Evolutionary conservation across 257 asterid genomes (phyloP), one percentile per base, ranked within the genome.

Genomic region (Handroanthus guayacan): DNA sequence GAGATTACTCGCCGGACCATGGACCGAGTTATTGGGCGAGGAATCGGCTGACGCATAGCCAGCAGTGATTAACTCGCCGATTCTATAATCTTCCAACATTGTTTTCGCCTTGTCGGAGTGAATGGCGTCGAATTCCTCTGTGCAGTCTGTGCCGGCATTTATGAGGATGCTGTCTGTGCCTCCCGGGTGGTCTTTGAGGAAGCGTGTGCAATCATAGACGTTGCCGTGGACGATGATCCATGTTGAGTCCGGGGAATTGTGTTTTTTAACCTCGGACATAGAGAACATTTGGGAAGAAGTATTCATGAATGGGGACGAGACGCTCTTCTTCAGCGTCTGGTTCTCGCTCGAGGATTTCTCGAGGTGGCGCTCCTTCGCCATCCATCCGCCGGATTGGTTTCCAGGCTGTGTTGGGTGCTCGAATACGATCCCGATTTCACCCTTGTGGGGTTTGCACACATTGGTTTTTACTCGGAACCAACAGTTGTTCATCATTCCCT

Each of bases 401-500:
- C 98, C 99, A 0, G 98, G 97, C 16, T 87, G 96, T 10, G 97
- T 95, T 58, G 99, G 99, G 74, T 95, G 98, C 92, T 92, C 97
- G 74, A 95, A 95, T 7, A 95, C 84, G 10, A 95, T 89, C 18
- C 98, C 99, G 3, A 92, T 87, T 71, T 95, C 98, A 6, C 97
- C 98, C 67, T 76, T 88, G 85, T 85, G 89, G 6, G 96, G 90
- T 56, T 89, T 90, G 92, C 97, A 95, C 44, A 92, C 81, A 17
- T 88, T 90, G 66, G 94, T 84, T 72, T 86, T 95, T 48, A 95
- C 95, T 62, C 95, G 81, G 78, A 95, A 95, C 98, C 99, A 95
- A 74, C 97, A 91, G 44, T 95, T 95, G 84, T 95, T 95, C 99
- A 95, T 95, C 99, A 95, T 92, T 18, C 98, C 99, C 99, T 95